phyloP scores from a whole-genome alignment of 371 early-diverging fungal species.

The Rhizopus arrhizus region DNA sequence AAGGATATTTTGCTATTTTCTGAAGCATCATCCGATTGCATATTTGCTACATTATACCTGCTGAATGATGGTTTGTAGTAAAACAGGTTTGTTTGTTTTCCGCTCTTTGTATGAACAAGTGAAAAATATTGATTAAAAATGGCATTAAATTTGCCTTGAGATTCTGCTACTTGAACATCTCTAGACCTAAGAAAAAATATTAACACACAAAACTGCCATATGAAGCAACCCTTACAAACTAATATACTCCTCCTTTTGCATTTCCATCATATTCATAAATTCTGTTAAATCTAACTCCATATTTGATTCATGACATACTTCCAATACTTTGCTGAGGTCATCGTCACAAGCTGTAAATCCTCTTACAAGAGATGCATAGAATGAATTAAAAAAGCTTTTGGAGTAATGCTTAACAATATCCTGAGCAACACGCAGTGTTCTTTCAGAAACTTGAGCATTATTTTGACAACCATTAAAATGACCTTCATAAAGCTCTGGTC shows the following conservation, averaged over 20 bases:
- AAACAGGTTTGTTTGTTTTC: slow-evolving; percentile 50
- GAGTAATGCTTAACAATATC: slow-evolving; percentile 49
- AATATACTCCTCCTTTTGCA: slow-evolving; percentile 40
- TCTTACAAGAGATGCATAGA: slow-evolving; percentile 65
- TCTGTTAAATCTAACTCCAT: slow-evolving; percentile 76
- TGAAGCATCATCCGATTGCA: slow-evolving; percentile 8
- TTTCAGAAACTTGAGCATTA: slow-evolving; percentile 33
- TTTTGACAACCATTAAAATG: slow-evolving; percentile 26
- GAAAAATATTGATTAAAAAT: slow-evolving; percentile 68
- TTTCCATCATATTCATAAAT: slow-evolving; percentile 65
- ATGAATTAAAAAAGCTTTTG: slow-evolving; percentile 63
- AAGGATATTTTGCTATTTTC: slow-evolving; percentile 40
- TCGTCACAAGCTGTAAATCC: slow-evolving; percentile 54
- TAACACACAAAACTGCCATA: neutral
- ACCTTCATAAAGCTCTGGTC: slow-evolving; percentile 42
- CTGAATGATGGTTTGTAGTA: slow-evolving; percentile 67
- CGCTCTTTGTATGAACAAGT: slow-evolving; percentile 47
- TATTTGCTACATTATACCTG: slow-evolving; percentile 14
- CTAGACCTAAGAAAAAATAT: slow-evolving; percentile 16
- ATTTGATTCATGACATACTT: slow-evolving; percentile 59
- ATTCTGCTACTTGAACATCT: slow-evolving; percentile 38
- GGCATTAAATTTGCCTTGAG: slow-evolving; percentile 53
- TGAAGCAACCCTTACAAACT: slow-evolving; percentile 37
- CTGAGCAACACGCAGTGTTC: slow-evolving; percentile 40
- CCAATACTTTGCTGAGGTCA: slow-evolving; percentile 62